These are phyloP conservation scores for Colletotrichum falcatum DNA, from an alignment of 2,329 filamentous ascomycete genomes.

Conservation along the genomic window DNA sequence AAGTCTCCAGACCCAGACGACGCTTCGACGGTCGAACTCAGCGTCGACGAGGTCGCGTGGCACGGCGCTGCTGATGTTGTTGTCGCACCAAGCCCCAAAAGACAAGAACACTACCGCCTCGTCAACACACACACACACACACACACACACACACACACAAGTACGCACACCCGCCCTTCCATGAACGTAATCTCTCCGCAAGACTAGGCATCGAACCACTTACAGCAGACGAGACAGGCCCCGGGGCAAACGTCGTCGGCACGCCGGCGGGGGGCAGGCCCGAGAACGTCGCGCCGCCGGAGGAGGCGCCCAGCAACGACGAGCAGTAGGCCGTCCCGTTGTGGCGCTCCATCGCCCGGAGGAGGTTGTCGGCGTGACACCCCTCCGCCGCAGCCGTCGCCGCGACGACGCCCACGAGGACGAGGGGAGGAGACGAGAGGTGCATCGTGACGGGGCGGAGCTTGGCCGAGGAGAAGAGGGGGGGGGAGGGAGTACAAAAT, in stretches of 20 bases:
- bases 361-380: constrained; percentile 38
- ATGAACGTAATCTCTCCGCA: neutral
- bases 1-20: neutral
- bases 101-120: constrained; percentile 32
- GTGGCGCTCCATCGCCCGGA: constrained; percentile 36
- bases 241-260: constrained; percentile 21
- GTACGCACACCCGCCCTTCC: neutral
- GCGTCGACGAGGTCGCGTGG: neutral
- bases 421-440: neutral
- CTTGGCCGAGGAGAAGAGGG: too few species aligned
- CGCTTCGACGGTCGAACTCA: neutral
- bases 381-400: constrained; percentile 14
- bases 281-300: neutral
- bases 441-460: neutral
- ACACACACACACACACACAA: too few species aligned
- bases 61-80: neutral
- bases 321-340: constrained; percentile 35
- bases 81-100: constrained; percentile 1
- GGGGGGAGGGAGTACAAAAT: too few species aligned
- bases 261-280: constrained; percentile 1
- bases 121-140: too few species aligned
- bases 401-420: neutral
- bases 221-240: constrained; percentile 27
- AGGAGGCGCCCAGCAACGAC: neutral
- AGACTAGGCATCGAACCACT: neutral